A percentile compares a stretch with the other conserved stretches of the same genome.
Evolutionary conservation across 2,329 filamentous ascomycete genomes (phyloP).

Genomic region (Gnomoniopsis sp.): DNA sequence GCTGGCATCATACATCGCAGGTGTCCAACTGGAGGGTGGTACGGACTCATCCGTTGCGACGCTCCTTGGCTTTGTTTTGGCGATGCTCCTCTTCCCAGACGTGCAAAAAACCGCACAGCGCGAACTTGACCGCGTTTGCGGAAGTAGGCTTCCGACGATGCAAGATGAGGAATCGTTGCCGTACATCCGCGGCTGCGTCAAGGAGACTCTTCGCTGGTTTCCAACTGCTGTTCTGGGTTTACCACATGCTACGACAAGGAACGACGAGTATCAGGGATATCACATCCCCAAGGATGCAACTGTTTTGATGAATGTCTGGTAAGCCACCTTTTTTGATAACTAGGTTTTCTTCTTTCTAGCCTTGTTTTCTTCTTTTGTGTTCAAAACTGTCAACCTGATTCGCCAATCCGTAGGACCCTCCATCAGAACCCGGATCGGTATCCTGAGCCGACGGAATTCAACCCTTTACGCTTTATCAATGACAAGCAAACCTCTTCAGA

Average conservation of each 20-base stretch:
- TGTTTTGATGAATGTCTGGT: conserved; percentile 42
- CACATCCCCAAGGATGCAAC: conserved; percentile 42
- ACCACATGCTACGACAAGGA: conserved; percentile 39
- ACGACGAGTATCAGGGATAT: conserved; percentile 41
- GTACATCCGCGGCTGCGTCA: conserved; percentile 39
- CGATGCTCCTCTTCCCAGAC: conserved; percentile 41
- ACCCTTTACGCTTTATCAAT: conserved; percentile 35
- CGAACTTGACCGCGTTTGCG: conserved; percentile 39
- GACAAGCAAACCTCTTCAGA: conserved; percentile 23
- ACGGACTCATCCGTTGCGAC: conserved; percentile 40
- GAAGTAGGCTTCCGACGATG: conserved; percentile 35
- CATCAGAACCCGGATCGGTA: conserved; percentile 41
- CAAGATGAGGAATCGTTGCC: conserved; percentile 36
- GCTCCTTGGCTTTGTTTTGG: conserved; percentile 40
- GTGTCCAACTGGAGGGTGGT: conserved; percentile 37
- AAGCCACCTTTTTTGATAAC: too few relatives aligned
- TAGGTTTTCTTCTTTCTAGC: too few relatives aligned
- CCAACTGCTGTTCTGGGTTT: conserved; percentile 36
- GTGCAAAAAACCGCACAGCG: conserved; percentile 40
- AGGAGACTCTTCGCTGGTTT: conserved; percentile 41
- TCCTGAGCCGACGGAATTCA: conserved; percentile 37
- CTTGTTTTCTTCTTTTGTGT: too few relatives aligned
- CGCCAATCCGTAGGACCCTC: conserved; percentile 30
- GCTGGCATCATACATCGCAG: conserved; percentile 30
- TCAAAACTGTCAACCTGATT: background rate